Evolutionary conservation across 495 filamentous ascomycete species (phyloP).

Genomic region (Symbiotaphrina buchneri): DNA sequence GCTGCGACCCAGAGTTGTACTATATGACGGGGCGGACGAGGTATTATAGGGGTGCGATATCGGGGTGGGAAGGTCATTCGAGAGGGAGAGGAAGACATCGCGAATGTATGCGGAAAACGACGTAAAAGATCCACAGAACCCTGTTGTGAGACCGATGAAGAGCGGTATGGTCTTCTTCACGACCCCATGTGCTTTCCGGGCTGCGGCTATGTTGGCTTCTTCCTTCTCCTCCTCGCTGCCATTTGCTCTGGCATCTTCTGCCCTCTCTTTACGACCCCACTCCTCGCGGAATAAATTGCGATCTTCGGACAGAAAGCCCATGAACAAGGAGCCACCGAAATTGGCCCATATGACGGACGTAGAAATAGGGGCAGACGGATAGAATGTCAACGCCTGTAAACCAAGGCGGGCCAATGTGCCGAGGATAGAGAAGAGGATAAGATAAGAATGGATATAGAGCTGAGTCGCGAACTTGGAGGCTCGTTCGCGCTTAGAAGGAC

Average conservation of each 20-base stretch:
- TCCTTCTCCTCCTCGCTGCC: conserved; percentile 13
- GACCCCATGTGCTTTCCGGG: conserved; percentile 6
- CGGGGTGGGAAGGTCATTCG: conserved; percentile 43
- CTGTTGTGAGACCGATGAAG: conserved; percentile 79
- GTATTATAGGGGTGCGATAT: conserved; percentile 15
- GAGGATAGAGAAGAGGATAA: conserved; percentile 4
- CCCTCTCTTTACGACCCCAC: conserved; percentile 20
- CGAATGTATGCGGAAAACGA: conserved; percentile 82
- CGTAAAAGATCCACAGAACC: conserved; percentile 86
- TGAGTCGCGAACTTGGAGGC: conserved; percentile 38
- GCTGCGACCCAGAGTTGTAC: conserved; percentile 23
- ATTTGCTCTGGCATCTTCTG: conserved; percentile 13
- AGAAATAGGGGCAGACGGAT: conserved; percentile 51
- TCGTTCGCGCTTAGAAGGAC: conserved; percentile 2
- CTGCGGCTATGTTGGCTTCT: conserved; percentile 10
- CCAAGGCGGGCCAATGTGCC: conserved; percentile 4
- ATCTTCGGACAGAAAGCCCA: conserved; percentile 77
- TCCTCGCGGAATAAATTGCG: conserved; percentile 48
- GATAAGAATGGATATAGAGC: conserved; percentile 35
- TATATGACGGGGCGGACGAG: conserved; percentile 1
- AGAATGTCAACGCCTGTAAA: conserved; percentile 17
- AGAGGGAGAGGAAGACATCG: conserved; percentile 63
- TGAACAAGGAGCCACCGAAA: conserved; percentile 56
- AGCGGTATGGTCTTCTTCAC: conserved; percentile 67
- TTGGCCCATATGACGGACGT: conserved; percentile 79